Conservation (phyloP, 169 alveolate species). For the Plasmodium yoelii region DNA sequence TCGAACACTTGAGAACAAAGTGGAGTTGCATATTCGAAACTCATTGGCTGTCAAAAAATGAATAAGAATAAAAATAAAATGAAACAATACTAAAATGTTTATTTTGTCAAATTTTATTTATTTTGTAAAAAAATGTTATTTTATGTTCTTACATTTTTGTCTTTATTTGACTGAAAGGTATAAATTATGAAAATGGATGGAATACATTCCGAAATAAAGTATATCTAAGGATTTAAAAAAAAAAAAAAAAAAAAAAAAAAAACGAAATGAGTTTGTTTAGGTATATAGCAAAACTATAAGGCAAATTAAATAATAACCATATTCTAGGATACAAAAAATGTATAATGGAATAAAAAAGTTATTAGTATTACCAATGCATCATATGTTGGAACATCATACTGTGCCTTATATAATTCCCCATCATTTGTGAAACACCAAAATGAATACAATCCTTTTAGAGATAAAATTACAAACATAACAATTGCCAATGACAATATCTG, state of each 20-base stretch:
- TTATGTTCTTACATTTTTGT: constrained; percentile 35
- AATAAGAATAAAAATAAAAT: neutral
- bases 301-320: neutral
- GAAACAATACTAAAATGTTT: neutral
- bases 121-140: neutral
- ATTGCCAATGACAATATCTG: constrained; percentile 57
- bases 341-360: neutral
- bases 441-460: constrained; percentile 49
- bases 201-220: constrained; percentile 60
- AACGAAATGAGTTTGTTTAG: neutral
- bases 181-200: constrained; percentile 56
- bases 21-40: constrained; percentile 53
- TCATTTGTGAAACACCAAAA: constrained; percentile 54
- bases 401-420: constrained; percentile 19
- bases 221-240: constrained; percentile 9
- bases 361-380: constrained; percentile 40
- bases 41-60: constrained; percentile 10
- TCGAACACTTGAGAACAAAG: constrained; percentile 53
- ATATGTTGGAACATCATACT: constrained; percentile 37
- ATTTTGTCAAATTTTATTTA: too few species aligned
- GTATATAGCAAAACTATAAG: neutral
- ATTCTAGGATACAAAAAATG: neutral
- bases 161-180: constrained; percentile 50
- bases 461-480: constrained; percentile 42
- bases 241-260: neutral